These are phyloP conservation scores for Emergomyces pasteurianus DNA, from an alignment of 2,329 filamentous ascomycete genomes.

Conservation along the genomic window DNA sequence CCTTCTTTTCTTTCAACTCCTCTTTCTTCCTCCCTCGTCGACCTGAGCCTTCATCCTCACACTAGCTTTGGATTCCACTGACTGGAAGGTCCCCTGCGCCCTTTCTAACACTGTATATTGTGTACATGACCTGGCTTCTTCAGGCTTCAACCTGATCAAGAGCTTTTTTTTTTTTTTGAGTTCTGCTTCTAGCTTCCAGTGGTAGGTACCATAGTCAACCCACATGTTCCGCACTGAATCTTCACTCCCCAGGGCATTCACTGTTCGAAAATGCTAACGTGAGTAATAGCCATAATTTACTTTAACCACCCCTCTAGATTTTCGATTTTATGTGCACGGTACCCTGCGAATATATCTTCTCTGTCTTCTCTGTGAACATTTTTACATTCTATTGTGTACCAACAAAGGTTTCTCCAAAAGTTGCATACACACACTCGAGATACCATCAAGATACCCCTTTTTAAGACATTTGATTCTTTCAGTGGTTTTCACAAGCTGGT, in stretches of 20 bases:
- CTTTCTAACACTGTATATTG: slow-evolving; percentile 2
- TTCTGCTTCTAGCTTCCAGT: background rate
- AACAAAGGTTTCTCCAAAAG: slow-evolving; percentile 2
- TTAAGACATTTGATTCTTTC: background rate
- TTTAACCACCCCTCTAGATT: background rate
- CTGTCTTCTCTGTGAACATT: slow-evolving; percentile 6
- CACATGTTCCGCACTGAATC: background rate
- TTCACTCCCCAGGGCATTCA: background rate
- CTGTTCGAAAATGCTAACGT: background rate
- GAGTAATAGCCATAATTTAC: background rate
- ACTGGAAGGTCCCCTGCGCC: background rate
- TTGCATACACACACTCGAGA: slow-evolving; percentile 7
- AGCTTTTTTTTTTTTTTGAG: background rate
- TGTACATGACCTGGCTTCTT: background rate
- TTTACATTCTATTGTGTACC: slow-evolving; percentile 11
- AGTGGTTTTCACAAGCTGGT: slow-evolving; percentile 15
- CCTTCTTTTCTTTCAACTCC: slow-evolving; percentile 4
- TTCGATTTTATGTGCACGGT: slow-evolving; percentile 17
- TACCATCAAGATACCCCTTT: slow-evolving; percentile 4
- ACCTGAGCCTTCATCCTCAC: background rate
- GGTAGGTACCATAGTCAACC: background rate
- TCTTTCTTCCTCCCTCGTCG: background rate
- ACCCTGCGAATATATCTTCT: slow-evolving; percentile 18
- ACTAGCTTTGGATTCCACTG: slow-evolving; percentile 10
- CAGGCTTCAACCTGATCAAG: background rate